Conservation (phyloP, 2,329 filamentous ascomycete genomes). For the Phaeoacremonium minimum region DNA sequence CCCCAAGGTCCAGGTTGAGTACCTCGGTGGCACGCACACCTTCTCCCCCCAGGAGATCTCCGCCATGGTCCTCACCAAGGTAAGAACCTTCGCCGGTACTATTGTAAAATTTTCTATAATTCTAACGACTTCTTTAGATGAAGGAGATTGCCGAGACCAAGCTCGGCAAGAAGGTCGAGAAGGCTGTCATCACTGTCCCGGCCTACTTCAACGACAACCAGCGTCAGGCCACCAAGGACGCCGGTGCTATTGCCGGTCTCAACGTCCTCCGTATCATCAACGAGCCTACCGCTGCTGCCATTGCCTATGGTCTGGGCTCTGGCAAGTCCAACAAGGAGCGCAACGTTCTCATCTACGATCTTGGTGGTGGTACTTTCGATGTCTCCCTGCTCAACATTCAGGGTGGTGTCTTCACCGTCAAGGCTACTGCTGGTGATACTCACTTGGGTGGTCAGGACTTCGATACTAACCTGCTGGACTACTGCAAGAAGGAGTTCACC, state of each 20-base stretch:
- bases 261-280: slow-evolving; percentile 99
- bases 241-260: slow-evolving; percentile 92
- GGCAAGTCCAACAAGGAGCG: slow-evolving; percentile 97
- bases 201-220: slow-evolving; percentile 99
- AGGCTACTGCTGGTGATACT: slow-evolving; percentile 96
- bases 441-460: slow-evolving; percentile 96
- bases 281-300: slow-evolving; percentile 96
- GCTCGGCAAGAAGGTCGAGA: slow-evolving; percentile 97
- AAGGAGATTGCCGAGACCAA: slow-evolving; percentile 98
- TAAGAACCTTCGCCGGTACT: slow-evolving; percentile 32
- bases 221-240: slow-evolving; percentile 98
- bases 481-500: slow-evolving; percentile 95
- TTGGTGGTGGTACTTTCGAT: slow-evolving; percentile 99
- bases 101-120: not conserved
- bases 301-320: slow-evolving; percentile 94
- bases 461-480: slow-evolving; percentile 89
- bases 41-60: slow-evolving; percentile 99
- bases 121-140: slow-evolving; percentile 59
- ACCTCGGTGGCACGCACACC: slow-evolving; percentile 88
- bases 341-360: slow-evolving; percentile 99
- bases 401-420: slow-evolving; percentile 98
- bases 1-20: slow-evolving; percentile 92
- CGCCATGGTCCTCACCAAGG: slow-evolving; percentile 97
- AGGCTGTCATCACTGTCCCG: slow-evolving; percentile 97
- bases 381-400: slow-evolving; percentile 98